A percentile compares a stretch with the other conserved stretches of the same genome.
These are phyloP conservation scores for Colletotrichum sp. DNA, from an alignment of 2,329 filamentous ascomycete genomes.

Conservation along the genomic window DNA sequence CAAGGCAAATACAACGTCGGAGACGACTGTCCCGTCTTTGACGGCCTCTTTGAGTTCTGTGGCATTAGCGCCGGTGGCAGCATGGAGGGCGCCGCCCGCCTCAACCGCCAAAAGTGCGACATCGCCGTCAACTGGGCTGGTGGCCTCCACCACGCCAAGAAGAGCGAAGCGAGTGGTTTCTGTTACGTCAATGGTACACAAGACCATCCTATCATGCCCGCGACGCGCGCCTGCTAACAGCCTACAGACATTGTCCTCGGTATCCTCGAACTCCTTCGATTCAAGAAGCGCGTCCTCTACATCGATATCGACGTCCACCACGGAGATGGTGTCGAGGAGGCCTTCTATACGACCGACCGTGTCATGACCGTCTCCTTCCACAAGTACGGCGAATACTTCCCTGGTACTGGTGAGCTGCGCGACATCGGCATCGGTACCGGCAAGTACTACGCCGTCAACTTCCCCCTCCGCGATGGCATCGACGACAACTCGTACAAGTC, in stretches of 20 bases:
- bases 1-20: slow-evolving; percentile 94
- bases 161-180: slow-evolving; percentile 94
- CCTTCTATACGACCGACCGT: slow-evolving; percentile 90
- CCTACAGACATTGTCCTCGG: slow-evolving; percentile 87
- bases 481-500: slow-evolving; percentile 88
- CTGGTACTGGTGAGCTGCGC: slow-evolving; percentile 85
- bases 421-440: slow-evolving; percentile 88
- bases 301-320: slow-evolving; percentile 97
- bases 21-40: slow-evolving; percentile 96
- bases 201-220: fast-evolving
- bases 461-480: slow-evolving; percentile 89
- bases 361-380: slow-evolving; percentile 95
- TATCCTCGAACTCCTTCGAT: slow-evolving; percentile 88
- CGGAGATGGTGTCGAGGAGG: slow-evolving; percentile 90
- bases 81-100: slow-evolving; percentile 88
- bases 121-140: slow-evolving; percentile 99
- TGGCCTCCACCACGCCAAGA: slow-evolving; percentile 96
- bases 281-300: slow-evolving; percentile 95
- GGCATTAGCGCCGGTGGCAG: slow-evolving; percentile 93
- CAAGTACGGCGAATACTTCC: slow-evolving; percentile 97
- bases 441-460: slow-evolving; percentile 90
- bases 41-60: slow-evolving; percentile 96
- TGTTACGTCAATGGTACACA: slow-evolving; percentile 93
- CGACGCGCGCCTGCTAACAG: background rate
- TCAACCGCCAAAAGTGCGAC: slow-evolving; percentile 90